Base-by-base conservation (phyloP, 2,329 filamentous ascomycete genomes). In the Lithohypha guttulata region DNA sequence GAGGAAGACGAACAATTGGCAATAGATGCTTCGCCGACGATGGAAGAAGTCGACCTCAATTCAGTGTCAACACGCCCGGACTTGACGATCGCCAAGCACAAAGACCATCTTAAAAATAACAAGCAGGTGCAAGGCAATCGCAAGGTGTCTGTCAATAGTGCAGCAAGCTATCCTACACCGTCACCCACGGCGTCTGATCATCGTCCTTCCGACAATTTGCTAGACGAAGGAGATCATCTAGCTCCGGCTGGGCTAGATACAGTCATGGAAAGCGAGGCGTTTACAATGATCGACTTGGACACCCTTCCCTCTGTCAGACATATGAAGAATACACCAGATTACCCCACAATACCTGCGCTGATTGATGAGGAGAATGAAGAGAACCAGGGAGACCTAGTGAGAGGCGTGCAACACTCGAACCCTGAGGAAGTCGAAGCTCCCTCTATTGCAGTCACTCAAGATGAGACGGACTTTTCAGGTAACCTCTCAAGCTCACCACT, bases 261-360 rank as follows among this genome's bases (percentile, higher is more conserved):
- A 1, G 69, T 73, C 14, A 60, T 73, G 46, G 70, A 73, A 53
- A 72, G 70, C 46, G 70, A 73, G 57, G 70, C 66, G 2, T 73
- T 73, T 44, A 73, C 68, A 42, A 71, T 73, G 68, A 69, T 73
- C 32, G 72, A 70, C 9, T 55, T 73, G 30, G 64, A 70, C 42
- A 69, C 69, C 2, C 54, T 73, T 15, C 67, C 67, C 4, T 73
- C 69, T 2, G 59, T 65, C 15, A 61, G 61, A 45, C 48, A 45
- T 23, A 42, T 36, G 32, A 34, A 39, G 18, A 52, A 34, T 42
- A 47, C 37, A 14, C 37, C 39, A 13, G 20, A 31, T 26, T 31
- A 41, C 3, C 28, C 33, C n/a, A 17, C 15, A 3, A 15, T 23
- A 17, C 21, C 29, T 5, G 23, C 33, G 33, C 17, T 28, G 20